Conservation (phyloP, 78 protist species). For the slime mould (Dictyostelium discoideum) region DNA sequence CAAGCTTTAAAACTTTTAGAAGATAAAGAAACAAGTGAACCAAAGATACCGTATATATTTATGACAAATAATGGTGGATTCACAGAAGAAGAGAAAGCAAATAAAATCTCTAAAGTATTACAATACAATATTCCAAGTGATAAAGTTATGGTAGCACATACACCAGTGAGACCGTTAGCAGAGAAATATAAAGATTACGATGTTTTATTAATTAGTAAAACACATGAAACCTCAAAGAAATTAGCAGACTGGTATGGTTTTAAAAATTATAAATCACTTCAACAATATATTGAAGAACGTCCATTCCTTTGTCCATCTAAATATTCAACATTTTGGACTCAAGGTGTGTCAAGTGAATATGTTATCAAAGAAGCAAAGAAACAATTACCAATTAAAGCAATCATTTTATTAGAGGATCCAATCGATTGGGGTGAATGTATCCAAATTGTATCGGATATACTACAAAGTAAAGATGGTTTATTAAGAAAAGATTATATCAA, state of each 20-base stretch:
- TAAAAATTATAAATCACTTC: slow-evolving; percentile 27
- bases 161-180: slow-evolving; percentile 62
- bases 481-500: background rate
- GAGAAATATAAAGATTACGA: slow-evolving; percentile 18
- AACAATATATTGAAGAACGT: slow-evolving; percentile 41
- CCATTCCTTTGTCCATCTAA: slow-evolving; percentile 48
- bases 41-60: slow-evolving; percentile 50
- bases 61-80: slow-evolving; percentile 74
- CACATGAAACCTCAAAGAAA: slow-evolving; percentile 2
- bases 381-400: slow-evolving; percentile 1
- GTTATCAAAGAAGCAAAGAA: background rate
- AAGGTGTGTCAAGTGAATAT: slow-evolving; percentile 21
- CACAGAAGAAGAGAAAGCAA: slow-evolving; percentile 52
- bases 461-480: slow-evolving; percentile 44
- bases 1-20: slow-evolving; percentile 37
- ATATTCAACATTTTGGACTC: slow-evolving; percentile 56
- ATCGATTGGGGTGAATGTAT: slow-evolving; percentile 70
- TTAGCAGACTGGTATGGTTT: slow-evolving; percentile 58
- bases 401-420: slow-evolving; percentile 62
- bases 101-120: slow-evolving; percentile 31
- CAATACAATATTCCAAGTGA: slow-evolving; percentile 8
- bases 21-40: background rate
- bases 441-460: slow-evolving; percentile 33
- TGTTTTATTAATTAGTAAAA: slow-evolving; percentile 9
- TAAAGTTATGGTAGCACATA: slow-evolving; percentile 62